phyloP scores from a whole-genome alignment of 2,329 filamentous ascomycete species.

The Orbilia blumenaviensis region DNA sequence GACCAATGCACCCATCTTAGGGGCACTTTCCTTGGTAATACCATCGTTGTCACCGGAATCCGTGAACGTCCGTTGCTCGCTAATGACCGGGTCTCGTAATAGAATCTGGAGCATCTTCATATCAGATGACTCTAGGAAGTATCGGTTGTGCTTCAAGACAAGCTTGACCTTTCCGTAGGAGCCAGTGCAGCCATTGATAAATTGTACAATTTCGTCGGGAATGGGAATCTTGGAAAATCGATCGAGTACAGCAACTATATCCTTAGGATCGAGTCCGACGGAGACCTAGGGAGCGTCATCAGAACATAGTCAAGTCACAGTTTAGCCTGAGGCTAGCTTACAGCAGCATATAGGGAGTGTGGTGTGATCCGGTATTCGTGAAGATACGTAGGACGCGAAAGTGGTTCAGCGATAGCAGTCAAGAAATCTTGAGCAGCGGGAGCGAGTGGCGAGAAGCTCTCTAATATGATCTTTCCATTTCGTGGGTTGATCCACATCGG shows the following conservation, averaged over 20 bases:
- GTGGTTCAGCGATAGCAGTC: slow-evolving; percentile 92
- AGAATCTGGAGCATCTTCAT: slow-evolving; percentile 84
- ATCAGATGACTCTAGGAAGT: slow-evolving; percentile 92
- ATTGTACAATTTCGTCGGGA: slow-evolving; percentile 79
- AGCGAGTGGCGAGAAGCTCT: slow-evolving; percentile 90
- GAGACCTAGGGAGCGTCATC: slow-evolving; percentile 66
- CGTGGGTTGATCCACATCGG: slow-evolving; percentile 93
- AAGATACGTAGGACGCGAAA: slow-evolving; percentile 86
- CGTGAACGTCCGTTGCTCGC: slow-evolving; percentile 75
- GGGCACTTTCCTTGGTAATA: slow-evolving; percentile 81
- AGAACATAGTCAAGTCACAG: background rate
- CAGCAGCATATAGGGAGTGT: slow-evolving; percentile 92
- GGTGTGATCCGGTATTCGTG: slow-evolving; percentile 93
- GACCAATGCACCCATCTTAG: slow-evolving; percentile 84
- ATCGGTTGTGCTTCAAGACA: slow-evolving; percentile 91
- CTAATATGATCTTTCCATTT: slow-evolving; percentile 86
- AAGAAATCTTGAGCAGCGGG: slow-evolving; percentile 91
- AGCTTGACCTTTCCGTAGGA: slow-evolving; percentile 96
- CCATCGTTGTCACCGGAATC: slow-evolving; percentile 69
- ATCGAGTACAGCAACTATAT: slow-evolving; percentile 90
- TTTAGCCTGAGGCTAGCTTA: slow-evolving; percentile 10
- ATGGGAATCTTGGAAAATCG: slow-evolving; percentile 87
- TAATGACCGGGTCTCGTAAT: slow-evolving; percentile 84
- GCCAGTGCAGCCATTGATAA: slow-evolving; percentile 82
- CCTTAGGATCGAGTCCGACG: slow-evolving; percentile 85